Evolutionary conservation across 2,329 filamentous ascomycete genomes (phyloP).

Genomic region (Fonsecaea monophora): DNA sequence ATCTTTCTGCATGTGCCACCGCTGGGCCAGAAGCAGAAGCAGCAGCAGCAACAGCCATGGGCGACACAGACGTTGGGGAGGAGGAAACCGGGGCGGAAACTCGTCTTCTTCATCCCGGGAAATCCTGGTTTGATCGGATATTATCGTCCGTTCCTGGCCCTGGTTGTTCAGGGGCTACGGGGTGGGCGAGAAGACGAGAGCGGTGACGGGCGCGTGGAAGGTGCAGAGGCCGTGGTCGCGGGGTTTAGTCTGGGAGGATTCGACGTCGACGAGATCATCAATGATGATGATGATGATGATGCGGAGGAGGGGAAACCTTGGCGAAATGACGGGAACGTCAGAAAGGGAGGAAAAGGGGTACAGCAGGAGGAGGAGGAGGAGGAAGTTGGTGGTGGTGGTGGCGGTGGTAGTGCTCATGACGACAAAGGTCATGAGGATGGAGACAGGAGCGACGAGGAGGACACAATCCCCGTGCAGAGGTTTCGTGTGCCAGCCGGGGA

Average conservation of each 20-base stretch:
- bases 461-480: background rate
- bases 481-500: background rate
- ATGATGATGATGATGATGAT: no score
- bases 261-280: conserved; percentile 20
- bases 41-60: no score
- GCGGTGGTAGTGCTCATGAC: background rate
- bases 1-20: conserved; percentile 31
- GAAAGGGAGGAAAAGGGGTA: background rate
- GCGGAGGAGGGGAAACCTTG: background rate
- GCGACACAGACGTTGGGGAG: background rate
- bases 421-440: conserved; percentile 37
- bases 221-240: conserved; percentile 20
- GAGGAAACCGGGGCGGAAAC: conserved; percentile 7
- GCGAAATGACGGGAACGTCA: background rate
- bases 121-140: conserved; percentile 60
- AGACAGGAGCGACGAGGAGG: conserved; percentile 17
- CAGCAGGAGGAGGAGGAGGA: background rate
- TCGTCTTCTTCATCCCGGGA: conserved; percentile 57
- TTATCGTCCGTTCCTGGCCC: conserved; percentile 54
- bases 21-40: background rate
- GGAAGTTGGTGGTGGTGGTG: conserved; percentile 32
- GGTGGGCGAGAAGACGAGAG: background rate
- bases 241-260: conserved; percentile 38
- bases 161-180: conserved; percentile 41
- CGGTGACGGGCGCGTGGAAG: background rate